Evolutionary conservation across 1,284 basidiomycete species (phyloP).

Genomic region (Pyrrhoderma noxium): DNA sequence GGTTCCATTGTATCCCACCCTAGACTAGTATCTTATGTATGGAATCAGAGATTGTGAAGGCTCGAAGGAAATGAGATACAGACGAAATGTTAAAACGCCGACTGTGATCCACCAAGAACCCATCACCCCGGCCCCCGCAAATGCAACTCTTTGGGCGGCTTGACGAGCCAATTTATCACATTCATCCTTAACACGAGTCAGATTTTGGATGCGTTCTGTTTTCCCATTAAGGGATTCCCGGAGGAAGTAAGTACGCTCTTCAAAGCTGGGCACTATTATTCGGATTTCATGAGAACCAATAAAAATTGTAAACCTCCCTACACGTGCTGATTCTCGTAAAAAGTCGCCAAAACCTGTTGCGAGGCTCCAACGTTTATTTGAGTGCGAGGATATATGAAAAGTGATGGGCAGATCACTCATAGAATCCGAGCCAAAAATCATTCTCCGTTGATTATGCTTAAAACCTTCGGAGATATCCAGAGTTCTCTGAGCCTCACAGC

Average conservation of each 20-base stretch:
- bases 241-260: conserved; percentile 53
- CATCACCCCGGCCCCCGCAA: conserved; percentile 51
- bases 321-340: conserved; percentile 52
- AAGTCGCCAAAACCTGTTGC: conserved; percentile 64
- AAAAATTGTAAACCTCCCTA: conserved; percentile 48
- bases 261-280: conserved; percentile 56
- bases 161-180: conserved; percentile 52
- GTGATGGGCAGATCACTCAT: conserved; percentile 8
- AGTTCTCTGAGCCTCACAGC: conserved; percentile 3
- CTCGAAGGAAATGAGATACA: not conserved
- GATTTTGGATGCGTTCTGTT: conserved; percentile 34
- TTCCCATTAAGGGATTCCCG: conserved; percentile 41
- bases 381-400: conserved; percentile 6
- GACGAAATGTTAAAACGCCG: conserved; percentile 56
- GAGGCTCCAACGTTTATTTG: conserved; percentile 42
- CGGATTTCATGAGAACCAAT: conserved; percentile 36
- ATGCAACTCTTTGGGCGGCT: conserved; percentile 49
- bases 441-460: not conserved
- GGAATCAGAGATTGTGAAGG: conserved; percentile 22
- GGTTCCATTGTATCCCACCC: conserved; percentile 66
- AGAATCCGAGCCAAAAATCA: not conserved
- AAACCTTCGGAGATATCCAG: not conserved
- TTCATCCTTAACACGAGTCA: conserved; percentile 45
- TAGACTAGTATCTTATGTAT: conserved; percentile 19
- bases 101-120: conserved; percentile 58